A percentile compares a stretch with the other conserved stretches of the same genome.
phyloP scores from a whole-genome alignment of 2,329 filamentous ascomycete species.

The Paecilomyces dactylethromorphus region DNA sequence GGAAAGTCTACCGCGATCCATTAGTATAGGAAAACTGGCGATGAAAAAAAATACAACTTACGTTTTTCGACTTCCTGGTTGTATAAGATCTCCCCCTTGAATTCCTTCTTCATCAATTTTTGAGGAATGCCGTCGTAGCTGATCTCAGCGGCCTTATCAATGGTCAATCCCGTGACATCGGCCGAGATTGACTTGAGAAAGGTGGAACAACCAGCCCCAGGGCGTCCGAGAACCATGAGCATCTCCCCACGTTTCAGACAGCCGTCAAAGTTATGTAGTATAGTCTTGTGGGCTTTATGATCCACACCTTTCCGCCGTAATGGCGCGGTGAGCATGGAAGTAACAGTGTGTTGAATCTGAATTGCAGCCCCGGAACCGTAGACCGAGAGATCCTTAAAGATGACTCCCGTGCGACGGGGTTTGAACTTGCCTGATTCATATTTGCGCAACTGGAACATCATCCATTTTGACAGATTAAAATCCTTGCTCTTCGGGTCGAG shows the following conservation, averaged over 20 bases:
- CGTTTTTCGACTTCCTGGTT: conserved; percentile 38
- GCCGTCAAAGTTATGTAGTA: conserved; percentile 49
- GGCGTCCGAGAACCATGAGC: conserved; percentile 34
- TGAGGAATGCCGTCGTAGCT: conserved; percentile 67
- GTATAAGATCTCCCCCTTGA: conserved; percentile 33
- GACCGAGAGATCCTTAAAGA: conserved; percentile 60
- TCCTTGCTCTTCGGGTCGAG: background rate
- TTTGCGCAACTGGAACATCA: background rate
- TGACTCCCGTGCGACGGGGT: conserved; percentile 51
- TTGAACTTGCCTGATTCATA: conserved; percentile 37
- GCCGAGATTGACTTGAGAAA: conserved; percentile 78
- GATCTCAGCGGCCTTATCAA: conserved; percentile 64
- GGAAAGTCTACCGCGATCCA: conserved; percentile 39
- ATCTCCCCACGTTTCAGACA: conserved; percentile 45
- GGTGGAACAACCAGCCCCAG: conserved; percentile 60
- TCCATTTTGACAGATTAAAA: background rate
- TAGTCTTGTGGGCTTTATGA: conserved; percentile 47
- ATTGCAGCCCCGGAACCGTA: conserved; percentile 61
- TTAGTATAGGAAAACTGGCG: background rate
- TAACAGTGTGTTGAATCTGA: conserved; percentile 63
- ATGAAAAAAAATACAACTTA: background rate
- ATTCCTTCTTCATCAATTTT: conserved; percentile 64
- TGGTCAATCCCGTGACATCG: conserved; percentile 70
- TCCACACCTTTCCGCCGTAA: conserved; percentile 48
- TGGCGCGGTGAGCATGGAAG: conserved; percentile 52